Evolutionary conservation across 1,284 basidiomycete species (phyloP).

Genomic region (Omphalotus olearius): DNA sequence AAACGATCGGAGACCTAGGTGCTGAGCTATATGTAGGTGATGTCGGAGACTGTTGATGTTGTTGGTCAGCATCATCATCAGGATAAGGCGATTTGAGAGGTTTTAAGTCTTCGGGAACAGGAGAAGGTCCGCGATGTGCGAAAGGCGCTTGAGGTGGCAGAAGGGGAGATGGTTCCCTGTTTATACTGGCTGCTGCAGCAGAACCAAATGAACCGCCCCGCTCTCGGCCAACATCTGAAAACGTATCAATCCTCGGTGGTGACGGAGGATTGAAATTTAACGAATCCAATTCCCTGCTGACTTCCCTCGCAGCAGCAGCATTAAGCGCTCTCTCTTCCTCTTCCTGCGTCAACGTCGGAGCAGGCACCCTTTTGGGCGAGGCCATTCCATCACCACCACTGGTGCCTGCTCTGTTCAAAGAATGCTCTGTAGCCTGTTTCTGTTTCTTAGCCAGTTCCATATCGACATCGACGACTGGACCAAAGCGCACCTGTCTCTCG

Average conservation of each 20-base stretch:
- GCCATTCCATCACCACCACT: slow-evolving; percentile 13
- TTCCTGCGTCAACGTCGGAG: slow-evolving; percentile 30
- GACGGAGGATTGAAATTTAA: slow-evolving; percentile 43
- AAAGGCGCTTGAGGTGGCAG: slow-evolving; percentile 10
- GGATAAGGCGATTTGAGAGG: neutral
- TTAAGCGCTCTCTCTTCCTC: slow-evolving; percentile 45
- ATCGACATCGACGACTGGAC: slow-evolving; percentile 30
- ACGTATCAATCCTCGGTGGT: neutral
- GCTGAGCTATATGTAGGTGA: slow-evolving; percentile 1
- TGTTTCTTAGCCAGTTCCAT: slow-evolving; percentile 24
- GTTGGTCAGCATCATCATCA: neutral
- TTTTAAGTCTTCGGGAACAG: neutral
- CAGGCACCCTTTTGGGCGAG: slow-evolving; percentile 26
- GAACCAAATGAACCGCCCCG: slow-evolving; percentile 8
- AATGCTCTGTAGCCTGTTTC: neutral
- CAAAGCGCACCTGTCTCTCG: slow-evolving; percentile 35
- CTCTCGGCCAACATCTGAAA: neutral
- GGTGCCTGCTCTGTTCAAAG: slow-evolving; percentile 22
- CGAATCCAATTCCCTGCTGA: slow-evolving; percentile 59
- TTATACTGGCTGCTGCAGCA: neutral
- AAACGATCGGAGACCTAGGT: slow-evolving; percentile 1
- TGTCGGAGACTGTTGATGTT: neutral
- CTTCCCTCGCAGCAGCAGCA: slow-evolving; percentile 63
- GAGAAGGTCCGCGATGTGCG: slow-evolving; percentile 8
- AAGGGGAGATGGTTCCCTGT: slow-evolving; percentile 8